phyloP scores from a whole-genome alignment of 2,329 filamentous ascomycete species.

The Stachybotrys chlorohalonatus region DNA sequence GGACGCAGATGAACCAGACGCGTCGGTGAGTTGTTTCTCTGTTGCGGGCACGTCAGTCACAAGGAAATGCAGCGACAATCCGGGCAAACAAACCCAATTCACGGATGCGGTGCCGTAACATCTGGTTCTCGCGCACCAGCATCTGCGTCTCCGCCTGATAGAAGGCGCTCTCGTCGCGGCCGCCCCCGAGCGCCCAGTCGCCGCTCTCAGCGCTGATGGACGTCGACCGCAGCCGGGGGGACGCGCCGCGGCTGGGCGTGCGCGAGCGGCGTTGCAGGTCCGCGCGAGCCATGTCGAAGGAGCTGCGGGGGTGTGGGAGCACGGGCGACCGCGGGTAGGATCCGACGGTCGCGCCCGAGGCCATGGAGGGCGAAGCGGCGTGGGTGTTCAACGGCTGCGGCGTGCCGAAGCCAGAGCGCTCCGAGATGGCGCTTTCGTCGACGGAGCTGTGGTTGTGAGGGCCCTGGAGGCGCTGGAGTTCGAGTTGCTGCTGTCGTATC shows the following conservation, averaged over 20 bases:
- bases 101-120: constrained; percentile 65
- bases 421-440: constrained; percentile 37
- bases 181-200: constrained; percentile 50
- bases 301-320: constrained; percentile 42
- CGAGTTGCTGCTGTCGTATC: constrained; percentile 67
- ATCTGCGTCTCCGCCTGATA: constrained; percentile 78
- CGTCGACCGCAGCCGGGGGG: constrained; percentile 46
- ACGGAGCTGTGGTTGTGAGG: constrained; percentile 26
- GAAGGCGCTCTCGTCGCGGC: constrained; percentile 66
- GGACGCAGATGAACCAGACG: constrained; percentile 15
- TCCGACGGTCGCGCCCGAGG: constrained; percentile 21
- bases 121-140: constrained; percentile 71
- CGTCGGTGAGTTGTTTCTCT: constrained; percentile 46
- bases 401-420: constrained; percentile 30
- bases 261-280: constrained; percentile 48
- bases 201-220: constrained; percentile 51
- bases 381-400: constrained; percentile 21
- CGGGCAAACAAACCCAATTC: constrained; percentile 51
- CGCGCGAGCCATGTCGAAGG: constrained; percentile 48
- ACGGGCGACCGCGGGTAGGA: constrained; percentile 44
- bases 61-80: neutral
- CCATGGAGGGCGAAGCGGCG: constrained; percentile 5
- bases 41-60: constrained; percentile 5
- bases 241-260: constrained; percentile 48
- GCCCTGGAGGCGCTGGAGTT: constrained; percentile 52